These are phyloP conservation scores for Pestalotiopsis sp. DNA, from an alignment of 2,329 filamentous ascomycete genomes.

Conservation along the genomic window DNA sequence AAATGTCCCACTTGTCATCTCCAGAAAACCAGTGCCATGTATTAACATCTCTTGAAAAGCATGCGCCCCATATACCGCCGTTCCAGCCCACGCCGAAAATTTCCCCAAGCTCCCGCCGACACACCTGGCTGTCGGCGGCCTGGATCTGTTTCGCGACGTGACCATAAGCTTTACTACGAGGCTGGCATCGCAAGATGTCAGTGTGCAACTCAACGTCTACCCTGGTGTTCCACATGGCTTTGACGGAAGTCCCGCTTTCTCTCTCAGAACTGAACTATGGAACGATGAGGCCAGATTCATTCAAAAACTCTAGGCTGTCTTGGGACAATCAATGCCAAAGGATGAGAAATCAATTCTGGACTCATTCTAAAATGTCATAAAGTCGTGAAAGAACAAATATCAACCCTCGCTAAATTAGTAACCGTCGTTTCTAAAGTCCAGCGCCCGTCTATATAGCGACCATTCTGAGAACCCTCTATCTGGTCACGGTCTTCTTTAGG, in stretches of 20 bases:
- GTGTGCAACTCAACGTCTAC: slow-evolving; percentile 17
- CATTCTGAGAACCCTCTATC: too few species aligned
- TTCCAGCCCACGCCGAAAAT: slow-evolving; percentile 14
- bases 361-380: neutral
- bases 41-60: neutral
- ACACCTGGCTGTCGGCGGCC: slow-evolving; percentile 14
- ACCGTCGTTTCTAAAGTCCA: too few species aligned
- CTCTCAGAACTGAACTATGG: slow-evolving; percentile 6
- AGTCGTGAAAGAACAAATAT: too few species aligned
- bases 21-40: neutral
- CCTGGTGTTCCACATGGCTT: slow-evolving; percentile 18
- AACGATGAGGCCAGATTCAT: slow-evolving; percentile 10
- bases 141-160: slow-evolving; percentile 20
- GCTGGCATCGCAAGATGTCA: slow-evolving; percentile 12
- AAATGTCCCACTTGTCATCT: neutral
- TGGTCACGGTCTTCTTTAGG: neutral
- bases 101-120: slow-evolving; percentile 16
- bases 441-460: too few species aligned
- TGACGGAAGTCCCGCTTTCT: slow-evolving; percentile 6
- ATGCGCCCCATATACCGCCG: slow-evolving; percentile 10
- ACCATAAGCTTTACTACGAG: slow-evolving; percentile 12
- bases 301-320: neutral
- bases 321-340: neutral
- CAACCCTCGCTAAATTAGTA: too few species aligned
- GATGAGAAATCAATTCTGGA: neutral